Evolutionary conservation across 257 asterid species (phyloP).

Genomic region (Solanum tarapatanum): DNA sequence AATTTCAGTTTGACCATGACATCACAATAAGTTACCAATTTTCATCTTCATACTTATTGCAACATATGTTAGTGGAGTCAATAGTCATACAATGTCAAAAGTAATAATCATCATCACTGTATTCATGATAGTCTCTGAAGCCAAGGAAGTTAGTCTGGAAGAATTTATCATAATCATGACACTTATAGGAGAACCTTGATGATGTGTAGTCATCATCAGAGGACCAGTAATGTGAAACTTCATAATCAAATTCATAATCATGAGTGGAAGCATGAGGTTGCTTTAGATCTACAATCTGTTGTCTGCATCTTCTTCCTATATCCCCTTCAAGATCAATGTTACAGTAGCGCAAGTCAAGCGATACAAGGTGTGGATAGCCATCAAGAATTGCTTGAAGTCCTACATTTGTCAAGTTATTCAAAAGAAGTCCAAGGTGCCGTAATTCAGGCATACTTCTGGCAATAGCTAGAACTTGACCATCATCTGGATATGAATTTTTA

Average conservation of each 20-base stretch:
- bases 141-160: no score
- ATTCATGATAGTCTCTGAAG: no score
- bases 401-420: neutral
- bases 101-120: no score
- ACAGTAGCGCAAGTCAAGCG: neutral
- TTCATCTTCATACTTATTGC: no score
- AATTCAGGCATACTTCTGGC: slow-evolving; percentile 26
- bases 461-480: neutral
- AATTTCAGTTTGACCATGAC: neutral
- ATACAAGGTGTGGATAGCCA: neutral
- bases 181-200: no score
- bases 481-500: no score
- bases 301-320: neutral
- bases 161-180: no score
- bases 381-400: neutral
- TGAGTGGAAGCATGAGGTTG: neutral
- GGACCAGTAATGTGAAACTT: neutral
- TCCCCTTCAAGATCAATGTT: neutral
- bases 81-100: no score
- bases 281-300: neutral
- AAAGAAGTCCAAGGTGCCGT: neutral
- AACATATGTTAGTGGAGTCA: no score
- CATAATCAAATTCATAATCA: neutral
- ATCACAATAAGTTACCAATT: no score
- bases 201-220: neutral